phyloP scores from a whole-genome alignment of 148 eudicot genomes.

The Camellia japonica region DNA sequence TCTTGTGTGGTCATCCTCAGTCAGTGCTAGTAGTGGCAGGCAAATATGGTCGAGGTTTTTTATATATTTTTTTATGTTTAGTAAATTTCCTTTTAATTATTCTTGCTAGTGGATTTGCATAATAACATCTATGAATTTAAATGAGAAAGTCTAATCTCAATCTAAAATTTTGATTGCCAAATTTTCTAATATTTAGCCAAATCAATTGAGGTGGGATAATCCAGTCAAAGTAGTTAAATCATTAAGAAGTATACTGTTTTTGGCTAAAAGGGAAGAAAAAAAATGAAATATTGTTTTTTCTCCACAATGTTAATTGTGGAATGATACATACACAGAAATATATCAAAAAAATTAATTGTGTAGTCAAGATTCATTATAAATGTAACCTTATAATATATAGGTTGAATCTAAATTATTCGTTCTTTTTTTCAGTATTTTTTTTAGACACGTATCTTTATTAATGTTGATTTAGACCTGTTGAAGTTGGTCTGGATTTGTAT shows the following conservation, averaged over 20 bases:
- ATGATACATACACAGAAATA: no score
- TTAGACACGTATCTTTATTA: no score
- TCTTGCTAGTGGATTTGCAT: not conserved
- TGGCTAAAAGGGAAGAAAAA: not conserved
- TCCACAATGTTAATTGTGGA: no score
- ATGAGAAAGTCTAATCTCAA: not conserved
- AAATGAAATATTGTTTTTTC: no score
- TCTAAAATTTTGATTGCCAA: not conserved
- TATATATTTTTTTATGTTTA: not conserved
- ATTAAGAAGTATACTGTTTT: not conserved
- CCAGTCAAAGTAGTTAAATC: not conserved
- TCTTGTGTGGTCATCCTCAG: no score
- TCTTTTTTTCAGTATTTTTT: no score
- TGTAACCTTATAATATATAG: no score
- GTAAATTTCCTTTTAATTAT: not conserved
- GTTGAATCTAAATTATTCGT: no score
- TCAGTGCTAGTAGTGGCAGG: not conserved
- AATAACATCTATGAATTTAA: not conserved
- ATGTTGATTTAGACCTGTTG: no score
- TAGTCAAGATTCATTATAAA: no score
- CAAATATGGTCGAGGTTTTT: not conserved
- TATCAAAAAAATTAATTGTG: no score
- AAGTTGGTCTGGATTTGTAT: no score
- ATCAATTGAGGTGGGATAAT: not conserved
- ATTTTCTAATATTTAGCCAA: not conserved